These are phyloP conservation scores for Rugosomyces carneus DNA, from an alignment of 1,284 basidiomycete genomes.

Conservation along the genomic window DNA sequence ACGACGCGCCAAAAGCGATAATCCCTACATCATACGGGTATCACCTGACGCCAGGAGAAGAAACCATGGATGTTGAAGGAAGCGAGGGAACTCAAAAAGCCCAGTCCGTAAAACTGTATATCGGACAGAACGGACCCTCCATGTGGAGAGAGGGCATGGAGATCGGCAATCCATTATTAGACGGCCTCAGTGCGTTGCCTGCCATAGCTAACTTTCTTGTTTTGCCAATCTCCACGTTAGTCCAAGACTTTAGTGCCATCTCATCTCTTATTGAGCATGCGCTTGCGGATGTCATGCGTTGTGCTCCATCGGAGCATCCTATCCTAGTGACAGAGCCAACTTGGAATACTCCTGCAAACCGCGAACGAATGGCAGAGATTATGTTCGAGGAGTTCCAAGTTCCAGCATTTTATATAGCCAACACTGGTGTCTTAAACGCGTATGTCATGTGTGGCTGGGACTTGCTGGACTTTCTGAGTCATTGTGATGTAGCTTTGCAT, in stretches of 20 bases:
- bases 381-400: conserved; percentile 95
- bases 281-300: conserved; percentile 69
- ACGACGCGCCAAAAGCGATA: conserved; percentile 92
- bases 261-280: conserved; percentile 73
- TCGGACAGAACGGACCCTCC: conserved; percentile 90
- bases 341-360: conserved; percentile 88
- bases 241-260: conserved; percentile 75
- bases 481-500: conserved; percentile 70
- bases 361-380: conserved; percentile 92
- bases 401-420: conserved; percentile 96
- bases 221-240: conserved; percentile 23
- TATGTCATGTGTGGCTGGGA: conserved; percentile 35
- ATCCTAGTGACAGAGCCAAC: conserved; percentile 92
- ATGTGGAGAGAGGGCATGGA: conserved; percentile 90
- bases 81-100: conserved; percentile 23
- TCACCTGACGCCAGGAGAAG: conserved; percentile 45
- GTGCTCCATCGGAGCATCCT: conserved; percentile 79
- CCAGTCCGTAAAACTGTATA: conserved; percentile 64
- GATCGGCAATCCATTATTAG: conserved; percentile 77
- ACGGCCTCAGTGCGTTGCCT: conserved; percentile 74
- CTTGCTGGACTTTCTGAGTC: background rate
- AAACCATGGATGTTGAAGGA: conserved; percentile 49
- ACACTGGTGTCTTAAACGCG: conserved; percentile 93
- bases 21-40: conserved; percentile 90
- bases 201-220: background rate